Base-by-base conservation (phyloP, 106 monocot genomes). In the Allium fistulosum region DNA sequence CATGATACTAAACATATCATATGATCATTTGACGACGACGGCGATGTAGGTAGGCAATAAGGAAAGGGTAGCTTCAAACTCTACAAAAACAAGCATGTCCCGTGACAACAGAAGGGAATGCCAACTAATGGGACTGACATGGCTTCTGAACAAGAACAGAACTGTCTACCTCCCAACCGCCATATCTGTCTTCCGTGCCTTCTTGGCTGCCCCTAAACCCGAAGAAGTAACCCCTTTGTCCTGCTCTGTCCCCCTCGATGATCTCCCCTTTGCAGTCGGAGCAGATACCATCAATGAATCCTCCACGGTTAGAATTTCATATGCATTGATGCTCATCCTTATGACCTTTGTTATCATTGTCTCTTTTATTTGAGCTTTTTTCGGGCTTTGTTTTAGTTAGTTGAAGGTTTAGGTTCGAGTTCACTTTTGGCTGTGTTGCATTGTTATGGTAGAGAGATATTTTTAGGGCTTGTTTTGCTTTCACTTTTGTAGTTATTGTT, bases 111-210 rank as follows among this genome's bases (percentile, higher is more conserved):
- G 74, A 18, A 68, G 83, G 15, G 85, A 93, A 46, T 95, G 95
- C 83, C 80, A 95, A 72, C 74, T 91, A 15, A 83, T 91, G 95
- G 95, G 91, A 7, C 37, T 95, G 69, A 91, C 88, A 50, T 95
- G 95, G 95, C 86, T 95, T 12, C 83, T 95, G 22, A 68, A 79
- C 17, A 74, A 65, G 71, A 95, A 95, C 83, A 77, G 76, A 51
- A 95, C 91, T 53, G 75, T 26, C 48, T 95, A 88, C 77, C 81
- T 91, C 59, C 77, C 83, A 14, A 57, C 88, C 4, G 83, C 72
- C 61, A 82, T 81, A 16, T 67, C 79, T 51, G 83, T 91, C 50
- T 73, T 95, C 50, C 78, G 85, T 8, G 82, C 83, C 69, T 67
- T 91, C 75, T 81, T 88, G 73, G 68, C 77, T 53, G 74, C 47